A percentile compares a stretch with the other conserved stretches of the same genome.
phyloP scores from a whole-genome alignment of 208 protist genomes.

The Vickermania ingenoplastis region DNA sequence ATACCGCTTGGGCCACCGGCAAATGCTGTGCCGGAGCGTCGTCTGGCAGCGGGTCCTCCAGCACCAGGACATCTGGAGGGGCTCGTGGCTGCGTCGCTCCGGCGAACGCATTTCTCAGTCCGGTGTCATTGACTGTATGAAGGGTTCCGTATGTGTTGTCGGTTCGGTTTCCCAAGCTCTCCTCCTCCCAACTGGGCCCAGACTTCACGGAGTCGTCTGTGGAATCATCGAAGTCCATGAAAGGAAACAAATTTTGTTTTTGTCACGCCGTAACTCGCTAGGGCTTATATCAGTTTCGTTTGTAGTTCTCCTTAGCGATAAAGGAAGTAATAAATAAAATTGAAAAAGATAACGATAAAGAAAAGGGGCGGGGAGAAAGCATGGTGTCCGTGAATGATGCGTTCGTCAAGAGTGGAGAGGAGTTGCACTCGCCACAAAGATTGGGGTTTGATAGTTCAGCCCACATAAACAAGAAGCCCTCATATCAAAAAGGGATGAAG shows the following conservation, averaged over 20 bases:
- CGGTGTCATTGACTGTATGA: no score
- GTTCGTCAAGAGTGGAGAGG: no score
- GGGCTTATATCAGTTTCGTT: background rate
- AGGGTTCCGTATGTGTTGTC: background rate
- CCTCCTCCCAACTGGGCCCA: background rate
- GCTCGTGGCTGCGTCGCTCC: no score
- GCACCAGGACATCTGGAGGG: background rate
- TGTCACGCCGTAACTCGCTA: background rate
- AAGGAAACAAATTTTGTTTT: background rate
- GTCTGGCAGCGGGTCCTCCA: background rate
- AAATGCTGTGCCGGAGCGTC: no score
- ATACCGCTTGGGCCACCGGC: no score
- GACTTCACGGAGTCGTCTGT: background rate
- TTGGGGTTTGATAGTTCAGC: no score
- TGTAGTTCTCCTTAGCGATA: constrained; percentile 3
- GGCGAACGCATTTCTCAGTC: no score
- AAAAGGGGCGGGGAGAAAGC: no score
- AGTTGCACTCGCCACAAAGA: no score
- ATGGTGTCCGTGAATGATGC: no score
- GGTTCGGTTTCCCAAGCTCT: background rate
- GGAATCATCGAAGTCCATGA: constrained; percentile 8
- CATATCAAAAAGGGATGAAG: no score
- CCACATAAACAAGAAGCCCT: no score
- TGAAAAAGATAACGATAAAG: constrained; percentile 6
- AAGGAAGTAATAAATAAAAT: constrained; percentile 9